A percentile compares a stretch with the other conserved stretches of the same genome.
These are phyloP conservation scores for Thymus mandschuricus DNA, from an alignment of 257 asterid species.

Conservation along the genomic window DNA sequence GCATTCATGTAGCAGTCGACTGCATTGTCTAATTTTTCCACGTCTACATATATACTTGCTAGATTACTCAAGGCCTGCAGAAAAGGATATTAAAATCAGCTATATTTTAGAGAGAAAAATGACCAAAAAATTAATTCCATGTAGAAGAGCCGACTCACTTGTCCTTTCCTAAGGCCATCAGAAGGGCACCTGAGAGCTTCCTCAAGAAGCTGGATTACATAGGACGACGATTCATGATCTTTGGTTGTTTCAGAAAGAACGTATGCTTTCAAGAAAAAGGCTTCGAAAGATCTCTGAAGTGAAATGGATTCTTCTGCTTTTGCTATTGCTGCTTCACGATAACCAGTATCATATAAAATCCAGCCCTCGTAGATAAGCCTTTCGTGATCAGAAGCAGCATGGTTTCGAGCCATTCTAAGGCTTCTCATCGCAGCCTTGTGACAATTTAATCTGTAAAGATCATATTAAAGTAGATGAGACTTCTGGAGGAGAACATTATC, in stretches of 20 bases:
- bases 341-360: slow-evolving; percentile 89
- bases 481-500: slow-evolving; percentile 23
- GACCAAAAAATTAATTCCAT: background rate
- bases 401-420: slow-evolving; percentile 91
- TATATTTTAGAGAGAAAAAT: background rate
- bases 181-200: slow-evolving; percentile 99
- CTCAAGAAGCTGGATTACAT: slow-evolving; percentile 85
- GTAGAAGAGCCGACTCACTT: slow-evolving; percentile 49
- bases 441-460: slow-evolving; percentile 72
- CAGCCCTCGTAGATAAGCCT: slow-evolving; percentile 96
- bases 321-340: slow-evolving; percentile 80
- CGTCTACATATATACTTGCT: slow-evolving; percentile 84
- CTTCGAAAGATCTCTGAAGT: slow-evolving; percentile 89
- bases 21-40: slow-evolving; percentile 81
- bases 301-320: slow-evolving; percentile 91
- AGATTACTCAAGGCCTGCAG: slow-evolving; percentile 91
- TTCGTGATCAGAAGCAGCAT: slow-evolving; percentile 74
- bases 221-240: slow-evolving; percentile 67
- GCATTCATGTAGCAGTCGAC: slow-evolving; percentile 90
- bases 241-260: slow-evolving; percentile 77
- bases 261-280: slow-evolving; percentile 88
- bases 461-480: slow-evolving; percentile 19
- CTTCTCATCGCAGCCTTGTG: slow-evolving; percentile 97
- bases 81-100: slow-evolving; percentile 31
- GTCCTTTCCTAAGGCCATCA: slow-evolving; percentile 98